Evolutionary conservation across 441 rosid species (phyloP), one percentile per base, ranked within the genome.

Genomic region (Pelargonium fulgidum): DNA sequence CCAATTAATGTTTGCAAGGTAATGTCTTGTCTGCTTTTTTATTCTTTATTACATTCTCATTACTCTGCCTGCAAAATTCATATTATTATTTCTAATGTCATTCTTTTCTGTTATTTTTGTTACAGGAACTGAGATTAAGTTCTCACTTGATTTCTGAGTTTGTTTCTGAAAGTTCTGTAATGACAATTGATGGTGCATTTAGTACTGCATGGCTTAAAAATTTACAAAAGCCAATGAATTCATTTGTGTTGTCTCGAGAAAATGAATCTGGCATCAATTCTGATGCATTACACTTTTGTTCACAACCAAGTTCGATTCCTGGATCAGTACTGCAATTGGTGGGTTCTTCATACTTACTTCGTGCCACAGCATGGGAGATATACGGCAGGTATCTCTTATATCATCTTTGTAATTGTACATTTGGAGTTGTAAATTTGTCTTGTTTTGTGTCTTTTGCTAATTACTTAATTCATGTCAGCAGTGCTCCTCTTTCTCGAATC

Each of bases 1-100:
- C 99, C 99, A 39, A 68, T 89, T 78, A 85, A 79, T 79, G 99
- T 90, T 79, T 89, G 94, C 87, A 91, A 90, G 97, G 99, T 94
- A 84, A 70, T 66, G n/a, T 74, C 19, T 10, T 65, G 36, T 39
- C 45, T 70, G 48, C 33, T 67, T 52, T 58, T 68, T 66, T 65
- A 65, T 66, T 48, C 45, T 68, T 59, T 59, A 19, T 8, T 48
- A 62, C 70, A 26, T 62, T 45, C 26, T 65, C 41, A 47, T 66
- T 58, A 24, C 39, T 7, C 26, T 11, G 26, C 45, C 20, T 29
- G 33, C 41, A 62, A 33, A 64, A 56, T 68, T 67, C 64, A 9
- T 36, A 42, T 71, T 78, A 66, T 73, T 64, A 9, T 3, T 76
- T 68, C 66, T 65, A 72, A 72, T 52, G 63, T 65, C 76, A 66